These are phyloP conservation scores for Boletellus emodensis DNA, from an alignment of 768 basidiomycete species.

Conservation along the genomic window DNA sequence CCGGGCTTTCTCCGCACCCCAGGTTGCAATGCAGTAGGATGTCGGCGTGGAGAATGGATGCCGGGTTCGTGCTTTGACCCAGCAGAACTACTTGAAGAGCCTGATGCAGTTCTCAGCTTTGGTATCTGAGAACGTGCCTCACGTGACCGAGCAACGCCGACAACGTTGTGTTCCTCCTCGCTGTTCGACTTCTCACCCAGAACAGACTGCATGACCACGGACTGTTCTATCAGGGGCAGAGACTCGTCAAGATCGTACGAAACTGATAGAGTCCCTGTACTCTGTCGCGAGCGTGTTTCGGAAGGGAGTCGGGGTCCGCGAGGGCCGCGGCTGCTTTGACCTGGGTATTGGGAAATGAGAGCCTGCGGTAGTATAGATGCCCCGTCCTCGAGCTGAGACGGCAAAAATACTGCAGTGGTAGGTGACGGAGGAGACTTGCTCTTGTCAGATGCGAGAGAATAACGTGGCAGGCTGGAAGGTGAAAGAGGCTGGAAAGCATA, in stretches of 20 bases:
- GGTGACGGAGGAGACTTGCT: slow-evolving; percentile 10
- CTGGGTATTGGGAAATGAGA: slow-evolving; percentile 9
- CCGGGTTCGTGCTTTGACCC: slow-evolving; percentile 11
- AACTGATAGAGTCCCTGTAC: slow-evolving; percentile 15
- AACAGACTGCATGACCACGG: not conserved
- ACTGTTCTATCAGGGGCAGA: not conserved
- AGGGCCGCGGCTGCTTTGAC: slow-evolving; percentile 35
- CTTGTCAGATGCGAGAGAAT: slow-evolving; percentile 13
- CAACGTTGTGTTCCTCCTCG: slow-evolving; percentile 1
- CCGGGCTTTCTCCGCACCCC: not conserved
- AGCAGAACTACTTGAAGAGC: slow-evolving; percentile 23
- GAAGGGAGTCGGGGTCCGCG: slow-evolving; percentile 41
- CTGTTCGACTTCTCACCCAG: slow-evolving; percentile 17
- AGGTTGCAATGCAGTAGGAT: slow-evolving; percentile 8
- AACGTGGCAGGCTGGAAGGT: slow-evolving; percentile 6
- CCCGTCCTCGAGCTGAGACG: slow-evolving; percentile 1
- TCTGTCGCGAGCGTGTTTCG: slow-evolving; percentile 31
- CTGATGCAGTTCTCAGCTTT: slow-evolving; percentile 25
- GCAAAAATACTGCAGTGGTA: not conserved
- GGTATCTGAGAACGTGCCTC: slow-evolving; percentile 28
- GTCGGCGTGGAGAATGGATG: not conserved
- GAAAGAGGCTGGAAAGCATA: slow-evolving; percentile 12
- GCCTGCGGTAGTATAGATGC: not conserved
- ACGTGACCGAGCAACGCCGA: slow-evolving; percentile 2
- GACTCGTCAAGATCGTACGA: slow-evolving; percentile 1